Percentiles rank a stretch among this genome's conserved stretches.
Evolutionary conservation across 2,329 filamentous ascomycete species (phyloP).

Genomic region (Calycina herbarum): DNA sequence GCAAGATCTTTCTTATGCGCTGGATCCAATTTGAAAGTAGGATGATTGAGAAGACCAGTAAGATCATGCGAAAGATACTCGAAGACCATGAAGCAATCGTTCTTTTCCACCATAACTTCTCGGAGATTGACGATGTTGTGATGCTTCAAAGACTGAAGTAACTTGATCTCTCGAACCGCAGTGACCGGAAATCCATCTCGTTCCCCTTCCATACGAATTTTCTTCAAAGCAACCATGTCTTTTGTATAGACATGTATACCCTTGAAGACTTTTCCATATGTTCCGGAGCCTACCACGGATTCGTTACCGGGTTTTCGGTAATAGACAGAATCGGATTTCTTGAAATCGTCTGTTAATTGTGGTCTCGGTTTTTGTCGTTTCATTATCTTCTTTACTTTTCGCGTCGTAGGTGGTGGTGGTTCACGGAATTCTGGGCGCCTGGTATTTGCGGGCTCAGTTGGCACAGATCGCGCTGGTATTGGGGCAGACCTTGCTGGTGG

Average conservation of each 20-base stretch:
- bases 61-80: constrained; percentile 96
- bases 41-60: constrained; percentile 92
- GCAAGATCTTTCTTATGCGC: constrained; percentile 92
- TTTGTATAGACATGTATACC: constrained; percentile 91
- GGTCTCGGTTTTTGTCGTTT: constrained; percentile 72
- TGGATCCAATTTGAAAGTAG: constrained; percentile 79
- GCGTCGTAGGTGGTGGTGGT: constrained; percentile 44
- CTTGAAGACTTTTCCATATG: constrained; percentile 95
- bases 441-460: constrained; percentile 51
- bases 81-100: constrained; percentile 99
- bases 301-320: constrained; percentile 96
- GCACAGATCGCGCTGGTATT: constrained; percentile 42
- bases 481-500: constrained; percentile 44
- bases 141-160: constrained; percentile 83
- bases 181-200: constrained; percentile 89
- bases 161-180: constrained; percentile 85
- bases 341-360: constrained; percentile 68
- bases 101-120: constrained; percentile 97
- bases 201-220: constrained; percentile 92
- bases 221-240: constrained; percentile 79
- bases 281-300: constrained; percentile 92
- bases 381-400: constrained; percentile 65
- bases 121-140: constrained; percentile 78
- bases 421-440: constrained; percentile 39
- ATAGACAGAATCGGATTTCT: constrained; percentile 83